These are phyloP conservation scores for Ormosia semicastrata DNA, from an alignment of 306 rosid genomes.

Conservation along the genomic window DNA sequence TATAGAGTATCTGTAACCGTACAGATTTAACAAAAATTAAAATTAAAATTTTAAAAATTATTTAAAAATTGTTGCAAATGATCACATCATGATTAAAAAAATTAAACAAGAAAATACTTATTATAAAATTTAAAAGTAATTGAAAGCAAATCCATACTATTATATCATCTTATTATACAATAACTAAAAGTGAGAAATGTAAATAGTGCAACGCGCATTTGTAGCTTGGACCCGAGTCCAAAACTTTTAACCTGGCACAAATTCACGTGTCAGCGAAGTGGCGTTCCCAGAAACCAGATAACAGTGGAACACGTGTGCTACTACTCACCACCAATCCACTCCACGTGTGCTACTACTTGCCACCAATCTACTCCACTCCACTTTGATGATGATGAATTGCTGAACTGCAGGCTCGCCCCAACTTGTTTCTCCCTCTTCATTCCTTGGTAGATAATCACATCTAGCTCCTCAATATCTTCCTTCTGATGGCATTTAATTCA, in stretches of 20 bases:
- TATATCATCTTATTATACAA: too few relatives aligned
- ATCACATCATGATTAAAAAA: too few relatives aligned
- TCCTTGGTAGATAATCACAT: background rate
- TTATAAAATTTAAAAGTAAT: too few relatives aligned
- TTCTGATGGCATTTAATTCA: conserved; percentile 56
- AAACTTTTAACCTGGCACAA: background rate
- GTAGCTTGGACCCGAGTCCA: background rate
- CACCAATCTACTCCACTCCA: background rate
- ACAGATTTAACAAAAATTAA: too few relatives aligned
- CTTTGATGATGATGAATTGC: background rate
- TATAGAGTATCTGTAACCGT: too few relatives aligned
- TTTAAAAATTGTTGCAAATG: too few relatives aligned
- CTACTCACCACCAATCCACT: too few relatives aligned
- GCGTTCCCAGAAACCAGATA: conserved; percentile 17
- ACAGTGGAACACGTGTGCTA: conserved; percentile 26
- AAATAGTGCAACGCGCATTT: too few relatives aligned
- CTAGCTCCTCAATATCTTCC: background rate
- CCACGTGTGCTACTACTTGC: background rate
- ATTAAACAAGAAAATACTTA: too few relatives aligned
- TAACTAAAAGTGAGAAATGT: too few relatives aligned
- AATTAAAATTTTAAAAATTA: too few relatives aligned
- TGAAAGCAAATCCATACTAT: too few relatives aligned
- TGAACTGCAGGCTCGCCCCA: background rate
- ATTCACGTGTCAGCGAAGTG: background rate
- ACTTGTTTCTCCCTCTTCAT: background rate